Evolutionary conservation across 2,329 filamentous ascomycete species (phyloP).

Genomic region (Tolypocladium ovalisporum): DNA sequence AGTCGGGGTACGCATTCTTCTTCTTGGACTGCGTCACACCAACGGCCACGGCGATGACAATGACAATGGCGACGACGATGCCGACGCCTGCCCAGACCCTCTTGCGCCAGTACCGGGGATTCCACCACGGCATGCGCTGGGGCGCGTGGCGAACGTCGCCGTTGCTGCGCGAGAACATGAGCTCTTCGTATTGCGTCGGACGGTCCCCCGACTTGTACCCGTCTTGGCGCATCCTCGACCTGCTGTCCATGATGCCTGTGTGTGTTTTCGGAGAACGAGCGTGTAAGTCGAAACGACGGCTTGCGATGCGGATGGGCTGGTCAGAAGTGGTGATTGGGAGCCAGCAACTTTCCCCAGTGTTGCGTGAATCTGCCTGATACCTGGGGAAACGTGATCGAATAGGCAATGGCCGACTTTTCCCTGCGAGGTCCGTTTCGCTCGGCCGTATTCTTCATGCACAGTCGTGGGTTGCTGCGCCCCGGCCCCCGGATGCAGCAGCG

Average conservation of each 20-base stretch:
- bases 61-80: slow-evolving; percentile 28
- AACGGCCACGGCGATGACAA: slow-evolving; percentile 36
- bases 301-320: background rate
- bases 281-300: slow-evolving; percentile 1
- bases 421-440: background rate
- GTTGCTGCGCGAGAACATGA: slow-evolving; percentile 10
- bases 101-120: slow-evolving; percentile 42
- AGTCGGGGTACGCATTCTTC: slow-evolving; percentile 36
- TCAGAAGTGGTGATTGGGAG: background rate
- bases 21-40: slow-evolving; percentile 27
- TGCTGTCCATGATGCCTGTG: background rate
- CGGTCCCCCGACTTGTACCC: slow-evolving; percentile 12
- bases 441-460: background rate
- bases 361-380: background rate
- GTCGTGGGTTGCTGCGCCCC: background rate
- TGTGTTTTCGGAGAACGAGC: background rate
- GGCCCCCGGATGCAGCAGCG: background rate
- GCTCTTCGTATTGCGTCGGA: slow-evolving; percentile 16
- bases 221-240: slow-evolving; percentile 1
- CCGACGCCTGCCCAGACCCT: slow-evolving; percentile 34
- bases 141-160: slow-evolving; percentile 11
- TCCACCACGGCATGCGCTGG: slow-evolving; percentile 26
- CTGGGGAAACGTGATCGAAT: background rate
- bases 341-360: background rate
- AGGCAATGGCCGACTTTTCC: background rate